These are phyloP conservation scores for Aspergillaceae sp. DNA, from an alignment of 2,329 filamentous ascomycete species.

Conservation along the genomic window DNA sequence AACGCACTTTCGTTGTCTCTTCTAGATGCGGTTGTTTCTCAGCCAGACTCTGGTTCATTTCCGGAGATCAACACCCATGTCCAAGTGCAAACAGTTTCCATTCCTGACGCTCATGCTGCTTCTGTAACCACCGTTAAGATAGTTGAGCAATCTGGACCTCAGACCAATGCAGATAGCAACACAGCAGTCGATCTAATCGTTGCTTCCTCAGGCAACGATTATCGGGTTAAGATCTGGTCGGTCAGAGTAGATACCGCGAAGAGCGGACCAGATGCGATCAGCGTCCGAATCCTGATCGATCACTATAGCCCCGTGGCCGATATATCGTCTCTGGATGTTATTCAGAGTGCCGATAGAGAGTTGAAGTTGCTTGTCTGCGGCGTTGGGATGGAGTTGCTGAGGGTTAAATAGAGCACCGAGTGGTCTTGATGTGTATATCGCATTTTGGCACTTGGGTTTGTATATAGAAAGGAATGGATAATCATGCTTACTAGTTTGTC, in stretches of 20 bases:
- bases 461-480: not conserved
- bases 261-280: conserved; percentile 13
- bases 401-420: conserved; percentile 3
- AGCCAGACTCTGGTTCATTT: no score
- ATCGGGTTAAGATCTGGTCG: conserved; percentile 38
- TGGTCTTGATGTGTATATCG: conserved; percentile 2
- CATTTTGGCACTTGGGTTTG: not conserved
- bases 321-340: conserved; percentile 43
- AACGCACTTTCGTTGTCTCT: conserved; percentile 61
- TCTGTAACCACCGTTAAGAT: conserved; percentile 35
- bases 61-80: conserved; percentile 7
- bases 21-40: conserved; percentile 15
- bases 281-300: conserved; percentile 19
- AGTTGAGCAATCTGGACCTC: conserved; percentile 6
- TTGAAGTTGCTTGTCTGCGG: conserved; percentile 37
- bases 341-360: conserved; percentile 13
- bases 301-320: conserved; percentile 47
- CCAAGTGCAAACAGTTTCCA: conserved; percentile 24
- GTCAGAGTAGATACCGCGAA: conserved; percentile 21
- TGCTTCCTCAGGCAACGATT: conserved; percentile 38
- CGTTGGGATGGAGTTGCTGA: conserved; percentile 43
- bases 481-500: no score
- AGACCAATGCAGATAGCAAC: not conserved
- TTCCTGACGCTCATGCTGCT: conserved; percentile 38
- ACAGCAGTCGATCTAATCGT: conserved; percentile 13